Evolutionary conservation across 805 yeast species (phyloP).

Genomic region (Wickerhamiella slavikovae): DNA sequence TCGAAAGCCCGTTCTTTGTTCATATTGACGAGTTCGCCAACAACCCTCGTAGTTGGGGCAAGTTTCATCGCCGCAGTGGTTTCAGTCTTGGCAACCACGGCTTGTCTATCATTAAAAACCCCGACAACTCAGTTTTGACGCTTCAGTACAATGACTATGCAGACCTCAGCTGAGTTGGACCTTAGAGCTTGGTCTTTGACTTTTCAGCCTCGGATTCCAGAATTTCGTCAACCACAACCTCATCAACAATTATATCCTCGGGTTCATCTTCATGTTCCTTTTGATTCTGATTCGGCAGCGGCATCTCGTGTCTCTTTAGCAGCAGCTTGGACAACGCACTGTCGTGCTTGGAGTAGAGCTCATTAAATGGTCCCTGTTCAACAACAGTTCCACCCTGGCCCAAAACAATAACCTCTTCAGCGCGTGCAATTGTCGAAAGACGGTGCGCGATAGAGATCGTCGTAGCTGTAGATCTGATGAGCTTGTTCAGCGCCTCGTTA

Average conservation of each 20-base stretch:
- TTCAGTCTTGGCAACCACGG: too few species aligned
- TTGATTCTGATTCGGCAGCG: neutral
- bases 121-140: too few species aligned
- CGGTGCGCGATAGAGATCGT: slow-evolving; percentile 79
- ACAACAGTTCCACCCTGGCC: slow-evolving; percentile 54
- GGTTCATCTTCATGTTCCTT: neutral
- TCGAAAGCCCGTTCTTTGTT: too few species aligned
- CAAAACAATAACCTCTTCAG: slow-evolving; percentile 63
- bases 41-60: too few species aligned
- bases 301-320: slow-evolving; percentile 8
- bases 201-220: too few species aligned
- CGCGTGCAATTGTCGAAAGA: slow-evolving; percentile 65
- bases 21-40: too few species aligned
- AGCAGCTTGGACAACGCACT: slow-evolving; percentile 27
- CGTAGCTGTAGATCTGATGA: slow-evolving; percentile 40
- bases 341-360: slow-evolving; percentile 25
- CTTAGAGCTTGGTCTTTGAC: too few species aligned
- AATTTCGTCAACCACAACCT: slow-evolving; percentile 1
- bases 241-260: neutral
- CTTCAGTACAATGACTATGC: too few species aligned
- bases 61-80: too few species aligned
- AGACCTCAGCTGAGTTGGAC: too few species aligned
- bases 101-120: too few species aligned
- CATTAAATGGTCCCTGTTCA: slow-evolving; percentile 43
- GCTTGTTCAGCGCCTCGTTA: slow-evolving; percentile 41